Evolutionary conservation across 805 yeast genomes (phyloP).

Genomic region (Priceomyces fermenticarens): DNA sequence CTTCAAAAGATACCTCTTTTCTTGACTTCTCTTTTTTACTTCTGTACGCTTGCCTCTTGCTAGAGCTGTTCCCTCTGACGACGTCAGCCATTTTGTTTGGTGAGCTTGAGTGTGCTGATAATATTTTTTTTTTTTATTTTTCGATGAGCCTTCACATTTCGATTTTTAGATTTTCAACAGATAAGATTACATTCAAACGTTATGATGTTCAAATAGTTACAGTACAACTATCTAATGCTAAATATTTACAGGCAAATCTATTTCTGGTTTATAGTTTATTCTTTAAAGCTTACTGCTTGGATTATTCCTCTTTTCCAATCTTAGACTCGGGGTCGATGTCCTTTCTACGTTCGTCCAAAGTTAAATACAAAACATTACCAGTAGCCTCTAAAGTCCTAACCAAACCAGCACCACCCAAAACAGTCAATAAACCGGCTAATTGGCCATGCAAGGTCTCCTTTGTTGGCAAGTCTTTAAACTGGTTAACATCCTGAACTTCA

Average conservation of each 20-base stretch:
- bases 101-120: no score
- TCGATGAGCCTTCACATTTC: no score
- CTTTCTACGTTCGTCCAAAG: slow-evolving; percentile 55
- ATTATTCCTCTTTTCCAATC: slow-evolving; percentile 9
- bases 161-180: neutral
- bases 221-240: no score
- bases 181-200: no score
- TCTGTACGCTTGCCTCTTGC: slow-evolving; percentile 50
- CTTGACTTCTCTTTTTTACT: slow-evolving; percentile 44
- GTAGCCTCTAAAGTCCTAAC: slow-evolving; percentile 75
- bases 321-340: slow-evolving; percentile 24
- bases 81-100: no score
- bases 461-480: slow-evolving; percentile 72
- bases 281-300: no score
- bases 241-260: neutral
- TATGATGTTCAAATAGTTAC: no score
- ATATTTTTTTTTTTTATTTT: no score
- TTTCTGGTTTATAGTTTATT: neutral
- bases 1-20: neutral
- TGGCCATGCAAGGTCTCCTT: slow-evolving; percentile 72
- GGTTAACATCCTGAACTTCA: slow-evolving; percentile 49
- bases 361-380: slow-evolving; percentile 66
- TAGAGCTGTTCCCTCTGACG: slow-evolving; percentile 19
- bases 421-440: slow-evolving; percentile 78
- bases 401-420: slow-evolving; percentile 85